These are phyloP conservation scores for Ormosia semicastrata DNA, from an alignment of 306 rosid species.

Conservation along the genomic window DNA sequence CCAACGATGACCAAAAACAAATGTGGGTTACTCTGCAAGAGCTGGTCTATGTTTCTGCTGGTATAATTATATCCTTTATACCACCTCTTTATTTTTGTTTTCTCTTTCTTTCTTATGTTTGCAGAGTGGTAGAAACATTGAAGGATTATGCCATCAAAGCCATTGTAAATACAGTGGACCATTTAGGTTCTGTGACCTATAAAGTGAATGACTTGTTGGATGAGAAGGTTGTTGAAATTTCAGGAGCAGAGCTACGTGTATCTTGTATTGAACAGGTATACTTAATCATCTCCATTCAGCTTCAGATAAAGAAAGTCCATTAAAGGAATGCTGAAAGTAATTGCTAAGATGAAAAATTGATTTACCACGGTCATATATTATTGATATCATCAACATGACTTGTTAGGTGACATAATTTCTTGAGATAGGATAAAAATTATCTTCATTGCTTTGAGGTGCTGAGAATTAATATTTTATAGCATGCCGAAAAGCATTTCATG, in stretches of 20 bases:
- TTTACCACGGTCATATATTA: neutral
- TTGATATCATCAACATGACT: neutral
- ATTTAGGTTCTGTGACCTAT: conserved; percentile 91
- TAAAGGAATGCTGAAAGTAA: neutral
- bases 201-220: conserved; percentile 92
- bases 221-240: conserved; percentile 92
- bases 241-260: conserved; percentile 79
- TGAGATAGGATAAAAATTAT: neutral
- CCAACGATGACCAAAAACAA: conserved; percentile 94
- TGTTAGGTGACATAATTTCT: neutral
- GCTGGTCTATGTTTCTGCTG: neutral
- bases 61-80: neutral
- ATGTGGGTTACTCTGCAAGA: conserved; percentile 54
- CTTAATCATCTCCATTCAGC: conserved; percentile 1
- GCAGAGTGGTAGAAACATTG: conserved; percentile 91
- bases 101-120: neutral
- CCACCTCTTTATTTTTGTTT: conserved; percentile 17
- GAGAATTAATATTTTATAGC: neutral
- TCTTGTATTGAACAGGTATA: conserved; percentile 95
- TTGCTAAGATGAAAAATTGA: neutral
- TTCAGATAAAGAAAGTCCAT: neutral
- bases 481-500: conserved; percentile 2
- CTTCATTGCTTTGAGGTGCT: neutral
- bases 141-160: conserved; percentile 97
- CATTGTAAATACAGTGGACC: conserved; percentile 97